Evolutionary conservation across 2,329 filamentous ascomycete species (phyloP).

Genomic region (Diaporthe velutina): DNA sequence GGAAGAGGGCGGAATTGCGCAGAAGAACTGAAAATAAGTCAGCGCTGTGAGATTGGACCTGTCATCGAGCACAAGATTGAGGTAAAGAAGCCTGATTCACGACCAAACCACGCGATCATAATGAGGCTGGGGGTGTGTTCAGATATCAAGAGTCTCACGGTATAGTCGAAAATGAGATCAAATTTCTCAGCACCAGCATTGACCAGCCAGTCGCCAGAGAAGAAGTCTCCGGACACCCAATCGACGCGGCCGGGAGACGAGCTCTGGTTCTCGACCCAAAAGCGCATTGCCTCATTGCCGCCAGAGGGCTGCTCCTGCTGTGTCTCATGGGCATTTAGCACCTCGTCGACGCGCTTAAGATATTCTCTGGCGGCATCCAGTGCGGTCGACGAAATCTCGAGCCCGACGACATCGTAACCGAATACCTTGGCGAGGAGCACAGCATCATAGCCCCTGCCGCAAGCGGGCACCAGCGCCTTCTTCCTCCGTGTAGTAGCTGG

Average conservation of each 20-base stretch:
- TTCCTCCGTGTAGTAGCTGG: constrained; percentile 36
- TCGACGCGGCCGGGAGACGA: constrained; percentile 60
- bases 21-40: constrained; percentile 65
- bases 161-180: constrained; percentile 76
- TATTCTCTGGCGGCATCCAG: constrained; percentile 54
- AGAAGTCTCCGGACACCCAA: constrained; percentile 77
- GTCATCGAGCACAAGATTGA: background rate
- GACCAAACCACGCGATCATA: background rate
- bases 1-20: constrained; percentile 67
- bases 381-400: constrained; percentile 74
- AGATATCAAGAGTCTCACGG: constrained; percentile 55
- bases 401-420: constrained; percentile 82
- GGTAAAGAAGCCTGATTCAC: background rate
- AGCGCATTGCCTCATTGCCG: background rate
- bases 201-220: constrained; percentile 69
- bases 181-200: constrained; percentile 63
- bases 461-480: constrained; percentile 81
- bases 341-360: background rate
- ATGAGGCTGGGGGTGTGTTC: too few relatives aligned
- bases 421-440: constrained; percentile 75
- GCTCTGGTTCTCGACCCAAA: constrained; percentile 2
- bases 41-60: background rate
- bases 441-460: constrained; percentile 86
- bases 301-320: background rate
- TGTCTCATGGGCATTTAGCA: background rate